These are phyloP conservation scores for Ascochyta lentis DNA, from an alignment of 2,329 filamentous ascomycete species.

Conservation along the genomic window DNA sequence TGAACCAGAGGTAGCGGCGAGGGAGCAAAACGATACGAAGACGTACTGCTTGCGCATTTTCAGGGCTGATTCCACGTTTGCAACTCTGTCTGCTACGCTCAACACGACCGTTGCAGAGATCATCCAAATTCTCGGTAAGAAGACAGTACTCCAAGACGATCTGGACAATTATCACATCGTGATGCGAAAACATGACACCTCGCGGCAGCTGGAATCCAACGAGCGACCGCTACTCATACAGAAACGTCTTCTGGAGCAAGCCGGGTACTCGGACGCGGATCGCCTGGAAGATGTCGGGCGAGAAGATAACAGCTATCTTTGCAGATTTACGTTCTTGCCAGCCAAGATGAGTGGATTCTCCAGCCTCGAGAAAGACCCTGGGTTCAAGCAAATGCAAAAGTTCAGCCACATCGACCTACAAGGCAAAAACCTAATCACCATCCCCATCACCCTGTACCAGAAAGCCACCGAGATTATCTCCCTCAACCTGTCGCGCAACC, in stretches of 20 bases:
- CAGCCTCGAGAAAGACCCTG: slow-evolving; percentile 76
- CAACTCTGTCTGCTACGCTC: slow-evolving; percentile 83
- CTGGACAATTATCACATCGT: slow-evolving; percentile 95
- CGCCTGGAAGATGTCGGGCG: slow-evolving; percentile 90
- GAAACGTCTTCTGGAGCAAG: slow-evolving; percentile 87
- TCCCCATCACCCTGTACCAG: slow-evolving; percentile 91
- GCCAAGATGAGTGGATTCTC: slow-evolving; percentile 82
- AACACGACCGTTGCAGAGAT: slow-evolving; percentile 87
- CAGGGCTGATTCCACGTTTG: slow-evolving; percentile 90
- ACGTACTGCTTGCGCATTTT: slow-evolving; percentile 96
- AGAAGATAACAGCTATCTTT: slow-evolving; percentile 97
- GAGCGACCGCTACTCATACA: slow-evolving; percentile 91
- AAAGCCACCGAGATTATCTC: slow-evolving; percentile 93
- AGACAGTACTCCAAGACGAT: slow-evolving; percentile 89
- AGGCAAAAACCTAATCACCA: slow-evolving; percentile 88
- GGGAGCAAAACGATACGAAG: slow-evolving; percentile 74
- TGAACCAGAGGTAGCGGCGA: slow-evolving; percentile 70
- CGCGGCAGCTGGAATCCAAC: slow-evolving; percentile 76
- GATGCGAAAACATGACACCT: slow-evolving; percentile 88
- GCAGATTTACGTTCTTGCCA: slow-evolving; percentile 93
- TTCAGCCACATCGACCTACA: slow-evolving; percentile 93
- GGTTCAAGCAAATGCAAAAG: slow-evolving; percentile 82
- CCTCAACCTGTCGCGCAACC: slow-evolving; percentile 89
- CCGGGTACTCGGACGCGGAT: slow-evolving; percentile 87
- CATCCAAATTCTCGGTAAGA: slow-evolving; percentile 88